Evolutionary conservation across 2,329 filamentous ascomycete species (phyloP), one percentile per base, ranked within the genome.

Genomic region (Fusarium stilboides): DNA sequence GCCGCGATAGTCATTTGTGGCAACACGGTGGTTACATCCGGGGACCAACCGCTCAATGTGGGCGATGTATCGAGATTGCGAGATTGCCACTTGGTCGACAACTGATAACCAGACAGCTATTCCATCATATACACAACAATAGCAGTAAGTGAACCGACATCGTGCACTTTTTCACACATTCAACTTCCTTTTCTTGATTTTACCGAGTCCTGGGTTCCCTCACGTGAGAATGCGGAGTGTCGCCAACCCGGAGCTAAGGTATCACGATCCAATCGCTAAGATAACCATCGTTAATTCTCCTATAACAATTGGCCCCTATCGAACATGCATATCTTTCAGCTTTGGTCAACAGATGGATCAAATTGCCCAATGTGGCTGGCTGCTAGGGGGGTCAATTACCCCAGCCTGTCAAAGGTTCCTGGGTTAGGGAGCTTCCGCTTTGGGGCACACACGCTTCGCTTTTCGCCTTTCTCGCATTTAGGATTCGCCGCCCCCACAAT

Each of bases 401-500:
- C 62, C 62, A 61, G 62, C 62, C 55, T 65, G 62, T 62, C 62
- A 66, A 66, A 66, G 62, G 62, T 66, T 62, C 62, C 62, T 46
- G 20, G 47, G 45, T 36, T 58, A 47, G 7, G 59, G 62, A 66
- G 62, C 62, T 66, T 66, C 62, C 62, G 31, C 20, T 66, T 66
- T 9, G 62, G 62, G 62, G 20, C 61, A 45, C 62, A 34, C 40
- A 45, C 62, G 28, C 40, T 47, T 26, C n/a, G 44, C 26, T 24
- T 10, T 15, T 43, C 33, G 55, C 34, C 39, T 19, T 22, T 47
- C 43, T 31, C 10, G 28, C 43, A 28, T n/a, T 8, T 10, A 42
- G 9, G 10, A 31, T 31, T 45, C 20, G 24, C 24, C 43, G 46
- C 62, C 59, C 59, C 40, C 36, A 28, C 33, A 52, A 19, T 36